Base-by-base conservation (phyloP, 2,329 filamentous ascomycete species). In the Diaporthe sp. region DNA sequence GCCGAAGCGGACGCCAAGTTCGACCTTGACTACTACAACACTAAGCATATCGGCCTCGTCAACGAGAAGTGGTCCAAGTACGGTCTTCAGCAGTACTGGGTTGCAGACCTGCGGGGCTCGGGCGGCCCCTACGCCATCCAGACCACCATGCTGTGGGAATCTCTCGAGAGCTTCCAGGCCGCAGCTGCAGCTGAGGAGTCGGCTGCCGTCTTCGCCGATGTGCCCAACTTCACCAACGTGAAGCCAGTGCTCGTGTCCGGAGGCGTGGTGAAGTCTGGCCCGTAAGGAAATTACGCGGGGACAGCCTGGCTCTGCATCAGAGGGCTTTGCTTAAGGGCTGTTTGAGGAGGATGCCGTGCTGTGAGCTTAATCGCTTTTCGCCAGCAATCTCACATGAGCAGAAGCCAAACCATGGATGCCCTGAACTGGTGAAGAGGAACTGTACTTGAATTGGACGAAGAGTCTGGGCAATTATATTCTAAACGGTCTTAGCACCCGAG, bases 1-100 rank as follows among this genome's bases (percentile, higher is more conserved):
- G 79, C 81, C 63, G 83, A 80, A n/a, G 78, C 79, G 50, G 81
- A 80, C 75, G 73, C 78, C n/a, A 83, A 76, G 15, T 89, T 88
- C 81, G 80, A 89, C 80, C 80, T 87, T 76, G 81, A 86, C 44
- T 89, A 88, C 83, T 89, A 88, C 78, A 78, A 87, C 50, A 71
- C 77, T 4, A 83, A 76, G 27, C 87, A 89, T 81, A 86, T 89
- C 84, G 82, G 84, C 1, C 79, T 88, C 3, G 84, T 84, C 22
- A 74, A 78, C 37, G 80, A 83, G 63, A 75, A 77, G 35, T 88
- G 86, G 86, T 75, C 71, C 0, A 74, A 78, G 1, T 77, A 80
- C 66, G 87, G 87, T 53, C 79, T 88, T 5, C 81, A 81, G 78
- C 79, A 78, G 65, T 78, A 83, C 53, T 77, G 78, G 30, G 71